phyloP scores from a whole-genome alignment of 2,329 filamentous ascomycete species.

The Pseudocercospora crystallina region DNA sequence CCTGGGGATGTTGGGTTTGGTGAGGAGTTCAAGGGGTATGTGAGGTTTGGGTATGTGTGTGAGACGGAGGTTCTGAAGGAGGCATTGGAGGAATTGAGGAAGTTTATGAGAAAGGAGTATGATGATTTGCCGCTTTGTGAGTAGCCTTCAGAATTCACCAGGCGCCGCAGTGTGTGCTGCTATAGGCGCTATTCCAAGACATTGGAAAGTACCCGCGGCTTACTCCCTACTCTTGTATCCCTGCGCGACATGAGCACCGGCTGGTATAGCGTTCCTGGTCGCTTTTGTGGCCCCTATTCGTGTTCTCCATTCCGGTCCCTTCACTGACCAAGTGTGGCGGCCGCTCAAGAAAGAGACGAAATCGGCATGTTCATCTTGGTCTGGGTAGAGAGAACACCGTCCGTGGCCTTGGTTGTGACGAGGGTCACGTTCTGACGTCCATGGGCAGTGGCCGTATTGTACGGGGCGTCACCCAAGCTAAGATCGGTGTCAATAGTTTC shows the following conservation, averaged over 20 bases:
- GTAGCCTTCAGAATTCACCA: background rate
- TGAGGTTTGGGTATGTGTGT: slow-evolving; percentile 74
- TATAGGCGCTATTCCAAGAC: no score
- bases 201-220: no score
- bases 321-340: no score
- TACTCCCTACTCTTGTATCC: no score
- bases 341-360: no score
- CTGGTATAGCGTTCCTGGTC: no score
- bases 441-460: slow-evolving; percentile 24
- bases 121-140: slow-evolving; percentile 47
- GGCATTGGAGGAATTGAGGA: slow-evolving; percentile 57
- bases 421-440: slow-evolving; percentile 18
- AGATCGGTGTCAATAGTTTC: slow-evolving; percentile 1
- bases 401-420: slow-evolving; percentile 13
- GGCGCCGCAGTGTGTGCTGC: no score
- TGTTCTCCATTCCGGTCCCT: no score
- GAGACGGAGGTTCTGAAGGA: slow-evolving; percentile 67
- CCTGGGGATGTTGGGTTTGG: slow-evolving; percentile 77
- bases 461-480: slow-evolving; percentile 23
- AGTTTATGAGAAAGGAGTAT: slow-evolving; percentile 58
- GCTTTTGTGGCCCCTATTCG: no score
- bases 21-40: slow-evolving; percentile 69
- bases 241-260: no score
- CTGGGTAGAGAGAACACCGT: slow-evolving; percentile 19
- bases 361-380: slow-evolving; percentile 20